Evolutionary conservation across 257 asterid species (phyloP).

Genomic region (Fraxinus pennsylvanica): DNA sequence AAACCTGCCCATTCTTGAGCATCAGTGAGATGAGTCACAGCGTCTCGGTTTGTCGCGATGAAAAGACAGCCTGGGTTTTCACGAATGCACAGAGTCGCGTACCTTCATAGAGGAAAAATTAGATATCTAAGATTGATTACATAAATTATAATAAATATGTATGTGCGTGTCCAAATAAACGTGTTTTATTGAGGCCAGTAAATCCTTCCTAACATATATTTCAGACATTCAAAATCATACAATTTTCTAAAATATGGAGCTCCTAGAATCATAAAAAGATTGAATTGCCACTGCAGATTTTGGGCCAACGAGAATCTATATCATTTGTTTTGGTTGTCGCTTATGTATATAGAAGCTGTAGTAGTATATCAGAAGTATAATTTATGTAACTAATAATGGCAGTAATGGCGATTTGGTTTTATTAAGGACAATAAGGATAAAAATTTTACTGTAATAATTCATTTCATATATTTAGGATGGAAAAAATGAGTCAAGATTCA

Average conservation of each 20-base stretch:
- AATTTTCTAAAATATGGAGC: background rate
- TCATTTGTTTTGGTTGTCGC: background rate
- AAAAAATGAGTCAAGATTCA: background rate
- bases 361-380: background rate
- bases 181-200: background rate
- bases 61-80: conserved; percentile 97
- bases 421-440: background rate
- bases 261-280: background rate
- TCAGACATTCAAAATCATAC: background rate
- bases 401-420: background rate
- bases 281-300: background rate
- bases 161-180: background rate
- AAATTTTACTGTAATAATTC: too few relatives aligned
- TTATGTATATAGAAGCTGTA: background rate
- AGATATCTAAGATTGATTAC: conserved; percentile 4
- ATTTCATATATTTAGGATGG: background rate
- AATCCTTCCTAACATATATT: background rate
- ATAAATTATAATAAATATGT: background rate
- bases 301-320: background rate
- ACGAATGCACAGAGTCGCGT: conserved; percentile 93
- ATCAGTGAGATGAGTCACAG: conserved; percentile 99
- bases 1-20: conserved; percentile 99
- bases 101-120: conserved; percentile 53
- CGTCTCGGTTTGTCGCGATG: conserved; percentile 97
- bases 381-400: background rate